Evolutionary conservation across 257 asterid genomes (phyloP).

Genomic region (Verbena officinalis): DNA sequence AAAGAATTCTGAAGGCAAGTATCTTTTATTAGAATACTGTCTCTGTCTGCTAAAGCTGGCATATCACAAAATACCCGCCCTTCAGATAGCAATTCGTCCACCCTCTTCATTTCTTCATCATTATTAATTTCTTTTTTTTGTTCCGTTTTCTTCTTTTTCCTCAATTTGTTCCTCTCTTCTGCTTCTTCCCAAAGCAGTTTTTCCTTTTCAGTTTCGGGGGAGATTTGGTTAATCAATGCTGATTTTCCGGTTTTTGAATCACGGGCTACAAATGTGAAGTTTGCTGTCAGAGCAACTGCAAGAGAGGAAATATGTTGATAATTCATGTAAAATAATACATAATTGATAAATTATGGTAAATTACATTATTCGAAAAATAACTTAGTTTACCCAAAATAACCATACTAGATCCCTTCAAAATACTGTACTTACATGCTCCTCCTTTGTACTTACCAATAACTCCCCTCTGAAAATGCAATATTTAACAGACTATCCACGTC

Average conservation of each 20-base stretch:
- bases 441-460: no score
- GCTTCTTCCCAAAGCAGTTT: slow-evolving; percentile 73
- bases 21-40: slow-evolving; percentile 76
- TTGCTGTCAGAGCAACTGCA: slow-evolving; percentile 85
- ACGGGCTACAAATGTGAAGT: slow-evolving; percentile 95
- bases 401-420: no score
- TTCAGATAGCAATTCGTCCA: slow-evolving; percentile 63
- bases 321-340: slow-evolving; percentile 11
- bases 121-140: slow-evolving; percentile 56
- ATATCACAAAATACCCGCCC: slow-evolving; percentile 83
- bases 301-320: slow-evolving; percentile 20
- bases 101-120: slow-evolving; percentile 52
- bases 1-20: slow-evolving; percentile 88
- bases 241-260: slow-evolving; percentile 83
- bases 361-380: no score
- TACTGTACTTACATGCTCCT: no score
- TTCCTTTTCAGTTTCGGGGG: slow-evolving; percentile 76
- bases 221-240: slow-evolving; percentile 71
- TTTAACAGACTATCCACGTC: no score
- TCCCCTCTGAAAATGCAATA: no score
- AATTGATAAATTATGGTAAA: no score
- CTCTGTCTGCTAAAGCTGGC: slow-evolving; percentile 93
- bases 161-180: slow-evolving; percentile 74
- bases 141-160: slow-evolving; percentile 55
- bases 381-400: no score